Percentiles rank a stretch among this genome's conserved stretches.
Evolutionary conservation across 176 grass and related monocot genomes (phyloP).

Genomic region (Cenchrus purpureus): DNA sequence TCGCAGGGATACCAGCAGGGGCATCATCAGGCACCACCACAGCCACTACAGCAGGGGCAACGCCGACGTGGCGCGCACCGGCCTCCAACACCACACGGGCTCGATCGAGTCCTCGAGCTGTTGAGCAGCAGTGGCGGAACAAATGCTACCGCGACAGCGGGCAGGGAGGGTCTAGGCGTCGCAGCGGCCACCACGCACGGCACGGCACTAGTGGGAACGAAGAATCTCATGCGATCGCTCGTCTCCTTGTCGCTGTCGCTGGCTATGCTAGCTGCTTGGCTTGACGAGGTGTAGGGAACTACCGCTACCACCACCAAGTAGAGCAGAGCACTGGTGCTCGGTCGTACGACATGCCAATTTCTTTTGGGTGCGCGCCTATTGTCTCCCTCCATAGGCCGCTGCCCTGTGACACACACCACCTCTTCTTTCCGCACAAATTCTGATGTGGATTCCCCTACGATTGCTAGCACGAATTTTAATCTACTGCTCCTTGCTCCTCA

Average conservation of each 20-base stretch:
- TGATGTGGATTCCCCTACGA: slow-evolving; percentile 39
- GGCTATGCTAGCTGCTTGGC: too few species aligned
- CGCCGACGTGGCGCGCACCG: not conserved
- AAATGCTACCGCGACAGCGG: not conserved
- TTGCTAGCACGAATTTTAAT: not conserved
- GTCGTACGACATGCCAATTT: not conserved
- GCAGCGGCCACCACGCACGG: not conserved
- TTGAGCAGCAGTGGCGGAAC: slow-evolving; percentile 21
- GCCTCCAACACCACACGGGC: not conserved
- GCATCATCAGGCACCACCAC: too few species aligned
- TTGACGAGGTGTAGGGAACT: not conserved
- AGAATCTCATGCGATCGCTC: not conserved
- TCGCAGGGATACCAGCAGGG: too few species aligned
- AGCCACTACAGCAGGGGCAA: too few species aligned
- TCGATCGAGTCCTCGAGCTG: not conserved
- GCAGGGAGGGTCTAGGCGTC: not conserved
- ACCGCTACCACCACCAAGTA: too few species aligned
- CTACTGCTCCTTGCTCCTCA: not conserved
- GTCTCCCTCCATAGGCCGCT: not conserved
- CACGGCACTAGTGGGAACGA: not conserved
- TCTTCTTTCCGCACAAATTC: slow-evolving; percentile 32
- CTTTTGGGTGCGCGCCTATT: not conserved
- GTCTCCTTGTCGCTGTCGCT: not conserved
- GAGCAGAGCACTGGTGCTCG: not conserved
- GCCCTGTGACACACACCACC: not conserved